Base-by-base conservation (phyloP, 495 filamentous ascomycete species). In the Umbilicaria muhlenbergii region DNA sequence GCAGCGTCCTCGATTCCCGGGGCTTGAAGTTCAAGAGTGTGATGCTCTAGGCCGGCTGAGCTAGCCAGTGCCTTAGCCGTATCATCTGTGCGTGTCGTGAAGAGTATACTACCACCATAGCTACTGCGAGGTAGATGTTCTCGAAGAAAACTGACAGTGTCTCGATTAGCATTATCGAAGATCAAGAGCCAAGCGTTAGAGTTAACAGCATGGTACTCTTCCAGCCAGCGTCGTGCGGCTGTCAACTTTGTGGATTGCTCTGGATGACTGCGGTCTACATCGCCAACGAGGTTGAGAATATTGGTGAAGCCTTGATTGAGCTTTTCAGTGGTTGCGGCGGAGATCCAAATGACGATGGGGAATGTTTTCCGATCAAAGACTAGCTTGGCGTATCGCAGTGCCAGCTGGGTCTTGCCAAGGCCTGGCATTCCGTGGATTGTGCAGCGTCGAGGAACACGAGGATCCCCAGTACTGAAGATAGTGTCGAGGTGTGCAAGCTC, bases 321-420 rank as follows among this genome's bases (percentile, higher is more conserved):
- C 42, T 49, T 54, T 6, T 53, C 47, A 15, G 45, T 14, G 49
- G 52, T 58, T 14, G 59, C 44, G 0, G 60, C 65, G 11, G 65
- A 55, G 0, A 72, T 55, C 70, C 69, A 74, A 50, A 72, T 68
- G 16, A 73, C 51, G 28, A 50, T 62, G 0, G 46, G 46, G 13
- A 59, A 51, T 2, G 64, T 56, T 12, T 44, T 44, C 3, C 44
- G 31, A 13, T 58, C 50, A 47, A 45, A 41, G 1, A 58, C 48
- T 32, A 55, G 57, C 52, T 67, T 68, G 5, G 54, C 51, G 48
- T 66, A 68, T 45, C 67, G 63, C 14, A 77, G 58, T 6, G 70
- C 70, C 36, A 73, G 61, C 44, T 74, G 68, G 2, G 69, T 65
- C 58, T 74, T 75, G 11, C 69, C 46, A 31, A 44, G 34, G 14